A percentile compares a stretch with the other conserved stretches of the same genome.
Evolutionary conservation across 768 basidiomycete species (phyloP).

Genomic region (Gelatoporia subvermispora): DNA sequence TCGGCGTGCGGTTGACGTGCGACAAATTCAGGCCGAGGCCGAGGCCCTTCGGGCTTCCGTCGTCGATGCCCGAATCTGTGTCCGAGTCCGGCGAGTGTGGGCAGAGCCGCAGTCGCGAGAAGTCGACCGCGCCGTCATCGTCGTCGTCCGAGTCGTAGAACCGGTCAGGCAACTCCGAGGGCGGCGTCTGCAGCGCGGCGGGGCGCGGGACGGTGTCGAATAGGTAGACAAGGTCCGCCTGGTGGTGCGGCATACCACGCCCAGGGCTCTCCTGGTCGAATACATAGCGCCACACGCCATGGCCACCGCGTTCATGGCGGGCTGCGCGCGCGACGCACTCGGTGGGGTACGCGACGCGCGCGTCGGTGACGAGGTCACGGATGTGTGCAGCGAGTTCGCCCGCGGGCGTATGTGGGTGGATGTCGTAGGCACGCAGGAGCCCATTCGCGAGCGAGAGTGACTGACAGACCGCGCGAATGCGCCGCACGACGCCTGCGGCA

Average conservation of each 20-base stretch:
- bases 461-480: constrained; percentile 72
- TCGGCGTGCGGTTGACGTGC: neutral
- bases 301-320: constrained; percentile 45
- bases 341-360: constrained; percentile 73
- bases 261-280: constrained; percentile 78
- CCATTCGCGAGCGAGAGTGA: constrained; percentile 56
- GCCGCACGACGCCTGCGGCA: constrained; percentile 52
- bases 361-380: constrained; percentile 71
- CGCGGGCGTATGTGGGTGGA: constrained; percentile 51
- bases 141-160: constrained; percentile 30
- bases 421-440: constrained; percentile 69
- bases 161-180: constrained; percentile 13
- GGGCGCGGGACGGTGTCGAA: constrained; percentile 72
- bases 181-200: constrained; percentile 11
- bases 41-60: constrained; percentile 8
- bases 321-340: constrained; percentile 55
- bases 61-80: neutral
- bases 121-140: constrained; percentile 20
- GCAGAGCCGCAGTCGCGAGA: neutral
- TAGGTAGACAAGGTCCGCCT: constrained; percentile 69
- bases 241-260: constrained; percentile 62
- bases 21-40: neutral
- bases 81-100: neutral
- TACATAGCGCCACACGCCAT: constrained; percentile 73
- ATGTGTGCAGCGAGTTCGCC: constrained; percentile 66